Evolutionary conservation across 495 filamentous ascomycete genomes (phyloP).

Genomic region (Jackrogersella multiformis): DNA sequence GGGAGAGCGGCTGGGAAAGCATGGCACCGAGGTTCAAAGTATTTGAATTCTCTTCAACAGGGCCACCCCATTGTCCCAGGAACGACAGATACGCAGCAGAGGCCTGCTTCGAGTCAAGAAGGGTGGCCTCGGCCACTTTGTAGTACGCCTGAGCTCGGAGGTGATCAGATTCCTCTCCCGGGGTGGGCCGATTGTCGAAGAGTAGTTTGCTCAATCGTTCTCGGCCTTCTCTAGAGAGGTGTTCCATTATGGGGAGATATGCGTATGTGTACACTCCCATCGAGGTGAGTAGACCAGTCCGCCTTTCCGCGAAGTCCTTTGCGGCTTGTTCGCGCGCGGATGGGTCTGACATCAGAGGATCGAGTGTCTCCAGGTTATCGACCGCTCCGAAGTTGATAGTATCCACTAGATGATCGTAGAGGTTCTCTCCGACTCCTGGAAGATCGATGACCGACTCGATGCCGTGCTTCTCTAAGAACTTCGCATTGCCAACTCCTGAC

Average conservation of each 20-base stretch:
- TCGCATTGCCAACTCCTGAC: constrained; percentile 61
- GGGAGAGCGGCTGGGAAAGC: constrained; percentile 62
- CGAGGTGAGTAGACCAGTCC: constrained; percentile 15
- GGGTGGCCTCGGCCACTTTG: constrained; percentile 7
- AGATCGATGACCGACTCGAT: constrained; percentile 59
- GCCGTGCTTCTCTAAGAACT: constrained; percentile 50
- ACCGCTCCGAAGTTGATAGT: constrained; percentile 23
- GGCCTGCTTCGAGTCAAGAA: constrained; percentile 16
- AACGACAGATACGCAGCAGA: constrained; percentile 43
- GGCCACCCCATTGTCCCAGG: constrained; percentile 18
- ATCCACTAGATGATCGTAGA: constrained; percentile 62
- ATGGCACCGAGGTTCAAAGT: constrained; percentile 48
- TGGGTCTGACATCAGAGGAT: not conserved
- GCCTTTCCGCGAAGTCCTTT: constrained; percentile 1
- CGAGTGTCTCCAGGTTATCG: constrained; percentile 22
- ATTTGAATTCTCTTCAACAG: not conserved
- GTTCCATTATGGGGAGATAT: not conserved
- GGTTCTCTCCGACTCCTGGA: constrained; percentile 64
- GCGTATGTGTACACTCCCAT: constrained; percentile 23
- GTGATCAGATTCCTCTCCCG: not conserved
- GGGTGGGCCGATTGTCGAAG: not conserved
- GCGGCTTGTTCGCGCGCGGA: constrained; percentile 2
- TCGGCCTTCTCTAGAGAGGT: not conserved
- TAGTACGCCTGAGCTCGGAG: not conserved
- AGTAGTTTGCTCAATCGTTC: not conserved